Base-by-base conservation (phyloP, 2,329 filamentous ascomycete genomes). In the Tolypocladium amazonense region DNA sequence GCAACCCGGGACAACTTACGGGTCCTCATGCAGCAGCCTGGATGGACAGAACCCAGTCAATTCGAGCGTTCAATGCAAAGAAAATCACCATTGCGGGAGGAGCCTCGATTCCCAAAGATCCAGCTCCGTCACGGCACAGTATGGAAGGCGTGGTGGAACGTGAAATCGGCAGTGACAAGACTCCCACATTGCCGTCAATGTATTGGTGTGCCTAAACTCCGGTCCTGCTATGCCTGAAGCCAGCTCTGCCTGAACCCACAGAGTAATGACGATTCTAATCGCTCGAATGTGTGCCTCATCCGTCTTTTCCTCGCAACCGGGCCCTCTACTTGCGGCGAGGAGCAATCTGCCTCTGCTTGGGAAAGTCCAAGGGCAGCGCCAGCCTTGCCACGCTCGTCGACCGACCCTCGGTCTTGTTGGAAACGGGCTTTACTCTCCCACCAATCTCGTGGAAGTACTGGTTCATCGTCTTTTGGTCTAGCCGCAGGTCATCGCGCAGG, bases 321-420 rank as follows among this genome's bases (percentile, higher is more conserved):
- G 20, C 41, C 2, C 23, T 23, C 41, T 62, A 63, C 58, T 62
- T 60, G 33, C 60, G 67, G 56, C 9, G 69, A 79, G 27, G 80
- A 35, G 59, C 62, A 23, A 73, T 71, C 30, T 70, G 67, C 57
- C 71, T 69, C 66, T 75, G 73, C 76, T 88, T 92, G 1, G 93
- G 94, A 71, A 97, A 97, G 61, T 87, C 81, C 55, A 97, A 76
- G 3, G 94, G 94, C 63, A 97, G 73, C 66, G 81, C 84, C 67
- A 97, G 76, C 65, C 85, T 85, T 15, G 89, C 92, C 56, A 92
- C 76, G 61, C 81, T 75, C 37, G 73, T 67, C 60, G 72, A 72
- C 61, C 75, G 81, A 62, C 85, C 84, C 59, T 84, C 84, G 59
- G 84, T 82, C 64, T 85, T 86, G 38, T 81, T 82, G 64, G 86